These are phyloP conservation scores for Fusarium buxicola DNA, from an alignment of 2,329 filamentous ascomycete genomes.

Conservation along the genomic window DNA sequence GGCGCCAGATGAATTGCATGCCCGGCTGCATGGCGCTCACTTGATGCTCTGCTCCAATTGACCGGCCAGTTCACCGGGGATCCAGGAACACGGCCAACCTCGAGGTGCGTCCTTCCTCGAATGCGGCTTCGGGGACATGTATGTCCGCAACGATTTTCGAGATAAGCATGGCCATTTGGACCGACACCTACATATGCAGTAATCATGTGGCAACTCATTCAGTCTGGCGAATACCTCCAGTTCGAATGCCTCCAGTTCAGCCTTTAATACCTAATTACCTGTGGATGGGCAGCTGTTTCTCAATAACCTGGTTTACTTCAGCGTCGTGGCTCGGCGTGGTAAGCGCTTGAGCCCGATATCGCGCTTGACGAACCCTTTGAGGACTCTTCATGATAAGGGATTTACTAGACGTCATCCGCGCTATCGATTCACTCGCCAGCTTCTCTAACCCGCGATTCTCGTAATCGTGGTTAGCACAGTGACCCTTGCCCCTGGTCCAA, in stretches of 20 bases:
- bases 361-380: slow-evolving; percentile 15
- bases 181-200: slow-evolving; percentile 20
- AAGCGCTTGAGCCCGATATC: slow-evolving; percentile 25
- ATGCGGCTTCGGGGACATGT: slow-evolving; percentile 30
- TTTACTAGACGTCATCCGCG: slow-evolving; percentile 30
- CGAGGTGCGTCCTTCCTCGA: slow-evolving; percentile 21
- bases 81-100: slow-evolving; percentile 43
- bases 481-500: slow-evolving; percentile 38
- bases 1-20: slow-evolving; percentile 32
- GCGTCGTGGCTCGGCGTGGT: slow-evolving; percentile 19
- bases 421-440: slow-evolving; percentile 21
- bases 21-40: slow-evolving; percentile 24
- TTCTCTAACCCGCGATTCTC: slow-evolving; percentile 33
- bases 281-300: slow-evolving; percentile 1
- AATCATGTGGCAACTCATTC: slow-evolving; percentile 9
- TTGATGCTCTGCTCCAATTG: slow-evolving; percentile 34
- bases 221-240: slow-evolving; percentile 14
- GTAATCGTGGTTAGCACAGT: slow-evolving; percentile 35
- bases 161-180: slow-evolving; percentile 31
- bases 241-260: slow-evolving; percentile 3
- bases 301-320: slow-evolving; percentile 3
- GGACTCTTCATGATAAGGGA: slow-evolving; percentile 20
- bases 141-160: slow-evolving; percentile 33
- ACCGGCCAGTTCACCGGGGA: slow-evolving; percentile 45
- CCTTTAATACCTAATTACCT: slow-evolving; percentile 1